Conservation (phyloP, 768 basidiomycete genomes). For the Mycena alexandri region DNA sequence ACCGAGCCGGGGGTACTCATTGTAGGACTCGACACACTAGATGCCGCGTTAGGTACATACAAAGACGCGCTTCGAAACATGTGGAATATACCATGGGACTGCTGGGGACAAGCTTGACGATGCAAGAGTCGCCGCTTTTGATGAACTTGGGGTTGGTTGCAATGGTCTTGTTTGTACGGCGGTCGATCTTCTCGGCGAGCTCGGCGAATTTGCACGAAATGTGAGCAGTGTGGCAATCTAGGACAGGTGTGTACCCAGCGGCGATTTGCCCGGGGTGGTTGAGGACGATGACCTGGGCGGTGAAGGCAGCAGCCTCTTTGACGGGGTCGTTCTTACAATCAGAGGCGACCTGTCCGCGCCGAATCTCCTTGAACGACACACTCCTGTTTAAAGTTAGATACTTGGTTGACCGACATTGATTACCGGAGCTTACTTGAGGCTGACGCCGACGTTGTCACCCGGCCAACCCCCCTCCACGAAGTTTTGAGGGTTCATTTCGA, state of each 20-base stretch:
- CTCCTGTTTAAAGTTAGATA: conserved; percentile 71
- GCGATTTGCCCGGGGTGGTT: conserved; percentile 99
- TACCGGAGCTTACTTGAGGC: no score
- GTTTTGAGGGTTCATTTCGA: conserved; percentile 99
- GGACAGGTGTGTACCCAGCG: conserved; percentile 98
- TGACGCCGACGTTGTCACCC: conserved; percentile 99
- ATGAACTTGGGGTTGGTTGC: conserved; percentile 95
- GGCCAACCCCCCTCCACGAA: conserved; percentile 93
- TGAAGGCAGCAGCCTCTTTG: conserved; percentile 99
- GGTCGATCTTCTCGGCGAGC: conserved; percentile 99
- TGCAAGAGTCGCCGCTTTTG: conserved; percentile 99
- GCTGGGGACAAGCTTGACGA: conserved; percentile 95
- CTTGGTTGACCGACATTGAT: no score
- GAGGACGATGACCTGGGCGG: conserved; percentile 99
- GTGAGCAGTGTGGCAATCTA: conserved; percentile 99
- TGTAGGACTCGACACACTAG: conserved; percentile 87
- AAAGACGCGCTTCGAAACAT: not conserved
- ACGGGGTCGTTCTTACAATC: conserved; percentile 99
- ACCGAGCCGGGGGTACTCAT: conserved; percentile 98
- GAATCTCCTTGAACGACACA: conserved; percentile 99
- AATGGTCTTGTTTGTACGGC: conserved; percentile 94
- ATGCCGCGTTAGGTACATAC: conserved; percentile 48
- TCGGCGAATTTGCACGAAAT: conserved; percentile 99
- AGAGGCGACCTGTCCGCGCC: conserved; percentile 98
- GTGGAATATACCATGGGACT: conserved; percentile 83